Percentiles rank a stretch among this genome's conserved stretches.
Conservation (phyloP, 1,284 basidiomycete genomes). For the Lentinula novae-zelandiae region DNA sequence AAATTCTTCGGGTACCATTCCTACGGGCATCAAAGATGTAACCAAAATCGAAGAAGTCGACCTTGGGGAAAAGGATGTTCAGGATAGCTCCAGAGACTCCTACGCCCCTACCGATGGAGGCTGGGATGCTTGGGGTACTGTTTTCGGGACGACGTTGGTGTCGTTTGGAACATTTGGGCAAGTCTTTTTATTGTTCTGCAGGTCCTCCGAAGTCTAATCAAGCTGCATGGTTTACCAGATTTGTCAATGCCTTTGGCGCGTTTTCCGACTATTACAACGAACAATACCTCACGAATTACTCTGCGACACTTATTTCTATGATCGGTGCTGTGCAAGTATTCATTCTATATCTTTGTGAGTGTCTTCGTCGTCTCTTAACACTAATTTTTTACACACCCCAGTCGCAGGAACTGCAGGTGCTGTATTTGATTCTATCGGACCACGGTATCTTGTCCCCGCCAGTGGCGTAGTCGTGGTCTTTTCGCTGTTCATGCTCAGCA, state of each 20-base stretch:
- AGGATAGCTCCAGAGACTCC: background rate
- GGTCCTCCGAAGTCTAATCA: background rate
- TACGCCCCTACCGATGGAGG: constrained; percentile 21
- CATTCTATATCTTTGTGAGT: constrained; percentile 23
- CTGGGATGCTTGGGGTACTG: constrained; percentile 21
- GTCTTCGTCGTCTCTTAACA: background rate
- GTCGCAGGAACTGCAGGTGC: constrained; percentile 20
- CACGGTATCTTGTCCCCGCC: constrained; percentile 21
- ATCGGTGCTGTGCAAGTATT: constrained; percentile 26
- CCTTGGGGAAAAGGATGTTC: background rate
- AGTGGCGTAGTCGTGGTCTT: constrained; percentile 22
- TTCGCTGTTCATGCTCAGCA: constrained; percentile 23
- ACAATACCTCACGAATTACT: constrained; percentile 23
- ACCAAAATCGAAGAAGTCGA: background rate
- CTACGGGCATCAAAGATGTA: background rate
- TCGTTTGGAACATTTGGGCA: constrained; percentile 24
- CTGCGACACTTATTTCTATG: constrained; percentile 25
- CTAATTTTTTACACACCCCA: background rate
- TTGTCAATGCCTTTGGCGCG: constrained; percentile 24
- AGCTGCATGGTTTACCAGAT: constrained; percentile 10
- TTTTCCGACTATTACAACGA: constrained; percentile 25
- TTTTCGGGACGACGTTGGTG: constrained; percentile 21
- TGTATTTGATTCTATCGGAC: constrained; percentile 24
- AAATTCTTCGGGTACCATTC: background rate
- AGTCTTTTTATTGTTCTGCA: background rate